phyloP scores from a whole-genome alignment of 1,284 basidiomycete species.

The Pholiota adiposa region DNA sequence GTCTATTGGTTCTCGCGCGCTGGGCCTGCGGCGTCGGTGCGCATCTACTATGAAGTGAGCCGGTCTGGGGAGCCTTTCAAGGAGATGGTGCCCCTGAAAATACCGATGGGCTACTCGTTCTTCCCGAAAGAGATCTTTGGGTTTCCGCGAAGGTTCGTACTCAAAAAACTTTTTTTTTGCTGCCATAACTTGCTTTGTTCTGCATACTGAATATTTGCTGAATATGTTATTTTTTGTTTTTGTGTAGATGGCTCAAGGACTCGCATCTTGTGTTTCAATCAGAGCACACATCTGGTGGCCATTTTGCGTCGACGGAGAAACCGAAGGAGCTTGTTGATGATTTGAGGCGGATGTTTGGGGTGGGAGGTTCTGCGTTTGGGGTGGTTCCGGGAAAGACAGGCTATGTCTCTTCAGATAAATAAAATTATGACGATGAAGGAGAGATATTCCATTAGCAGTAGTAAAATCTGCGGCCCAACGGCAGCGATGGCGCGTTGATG shows the following conservation, averaged over 20 bases:
- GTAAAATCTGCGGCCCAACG: no score
- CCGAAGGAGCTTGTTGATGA: constrained; percentile 39
- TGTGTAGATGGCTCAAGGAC: constrained; percentile 29
- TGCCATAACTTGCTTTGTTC: no score
- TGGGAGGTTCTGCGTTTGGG: constrained; percentile 38
- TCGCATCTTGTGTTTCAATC: constrained; percentile 29
- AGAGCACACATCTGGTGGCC: constrained; percentile 41
- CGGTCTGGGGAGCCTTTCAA: background rate
- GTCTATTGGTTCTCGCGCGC: constrained; percentile 61
- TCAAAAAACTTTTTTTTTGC: no score
- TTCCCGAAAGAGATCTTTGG: constrained; percentile 50
- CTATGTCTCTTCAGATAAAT: no score
- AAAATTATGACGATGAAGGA: no score
- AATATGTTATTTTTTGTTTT: background rate
- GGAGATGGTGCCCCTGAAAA: constrained; percentile 29
- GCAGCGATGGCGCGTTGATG: no score
- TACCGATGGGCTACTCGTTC: constrained; percentile 48
- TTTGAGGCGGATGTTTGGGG: constrained; percentile 46
- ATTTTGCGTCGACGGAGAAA: constrained; percentile 43
- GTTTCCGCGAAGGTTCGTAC: constrained; percentile 43
- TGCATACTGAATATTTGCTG: background rate
- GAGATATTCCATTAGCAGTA: no score
- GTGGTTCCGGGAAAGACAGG: constrained; percentile 29
- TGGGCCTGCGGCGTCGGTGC: constrained; percentile 54
- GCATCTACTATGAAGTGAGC: constrained; percentile 58